Conservation (phyloP, 768 basidiomycete genomes). For the Mrakia blollopis region DNA sequence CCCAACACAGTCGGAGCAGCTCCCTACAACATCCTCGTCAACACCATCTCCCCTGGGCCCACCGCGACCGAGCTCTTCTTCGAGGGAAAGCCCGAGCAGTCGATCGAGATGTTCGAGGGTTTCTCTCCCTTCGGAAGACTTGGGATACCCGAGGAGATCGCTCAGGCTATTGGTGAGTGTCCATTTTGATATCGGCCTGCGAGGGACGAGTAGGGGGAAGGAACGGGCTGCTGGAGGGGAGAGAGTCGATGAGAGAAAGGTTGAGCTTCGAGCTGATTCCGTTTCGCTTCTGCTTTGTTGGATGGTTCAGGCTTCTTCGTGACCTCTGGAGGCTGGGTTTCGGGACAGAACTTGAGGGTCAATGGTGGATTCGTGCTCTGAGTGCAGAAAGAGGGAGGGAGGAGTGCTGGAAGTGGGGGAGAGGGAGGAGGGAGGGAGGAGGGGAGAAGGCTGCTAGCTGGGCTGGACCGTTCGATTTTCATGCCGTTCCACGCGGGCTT, state of each 20-base stretch:
- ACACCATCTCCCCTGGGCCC: slow-evolving; percentile 20
- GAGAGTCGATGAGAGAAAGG: not conserved
- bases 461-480: not conserved
- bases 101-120: not conserved
- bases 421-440: not conserved
- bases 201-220: not conserved
- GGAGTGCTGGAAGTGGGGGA: not conserved
- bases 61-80: slow-evolving; percentile 25
- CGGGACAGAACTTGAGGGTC: slow-evolving; percentile 16
- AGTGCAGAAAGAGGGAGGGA: not conserved
- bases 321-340: not conserved
- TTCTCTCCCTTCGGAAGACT: not conserved
- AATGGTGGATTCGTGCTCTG: slow-evolving; percentile 13
- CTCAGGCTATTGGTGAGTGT: slow-evolving; percentile 4
- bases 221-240: no score
- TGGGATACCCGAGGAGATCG: slow-evolving; percentile 15
- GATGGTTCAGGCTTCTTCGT: not conserved
- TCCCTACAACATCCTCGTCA: slow-evolving; percentile 16
- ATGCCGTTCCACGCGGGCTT: not conserved
- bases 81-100: not conserved
- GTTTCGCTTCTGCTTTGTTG: no score
- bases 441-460: not conserved
- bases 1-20: not conserved
- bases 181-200: not conserved
- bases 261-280: not conserved